Evolutionary conservation across 306 rosid genomes (phyloP).

Genomic region (Leucaena leucocephala): DNA sequence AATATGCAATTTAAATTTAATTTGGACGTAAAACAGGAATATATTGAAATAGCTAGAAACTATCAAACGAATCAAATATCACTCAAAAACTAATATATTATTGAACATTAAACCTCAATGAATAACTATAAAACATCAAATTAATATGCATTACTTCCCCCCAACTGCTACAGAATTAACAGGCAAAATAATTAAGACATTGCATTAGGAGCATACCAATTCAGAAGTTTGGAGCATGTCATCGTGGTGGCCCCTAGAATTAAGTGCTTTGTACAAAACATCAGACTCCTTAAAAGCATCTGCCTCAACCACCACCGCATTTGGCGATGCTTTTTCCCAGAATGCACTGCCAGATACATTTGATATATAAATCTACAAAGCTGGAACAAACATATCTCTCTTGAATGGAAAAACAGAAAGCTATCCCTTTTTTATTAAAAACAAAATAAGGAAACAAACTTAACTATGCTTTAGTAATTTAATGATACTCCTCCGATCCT

Average conservation of each 20-base stretch:
- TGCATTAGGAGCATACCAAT: constrained; percentile 47
- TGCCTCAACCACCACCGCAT: constrained; percentile 79
- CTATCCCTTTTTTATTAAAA: not conserved
- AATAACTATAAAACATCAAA: not conserved
- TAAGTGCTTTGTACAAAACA: constrained; percentile 70
- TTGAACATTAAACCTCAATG: not conserved
- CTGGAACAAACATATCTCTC: not conserved
- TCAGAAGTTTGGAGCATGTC: constrained; percentile 90
- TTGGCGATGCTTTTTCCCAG: constrained; percentile 65
- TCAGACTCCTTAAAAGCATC: constrained; percentile 95
- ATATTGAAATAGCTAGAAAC: not conserved
- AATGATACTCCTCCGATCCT: no score
- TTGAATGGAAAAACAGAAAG: not conserved
- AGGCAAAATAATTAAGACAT: not conserved
- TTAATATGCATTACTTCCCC: not conserved
- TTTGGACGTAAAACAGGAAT: not conserved
- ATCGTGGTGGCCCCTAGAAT: constrained; percentile 69
- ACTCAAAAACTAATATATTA: not conserved
- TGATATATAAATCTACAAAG: constrained; percentile 10
- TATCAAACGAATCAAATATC: not conserved
- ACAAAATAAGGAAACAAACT: not conserved
- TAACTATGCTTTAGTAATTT: not conserved
- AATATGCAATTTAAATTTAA: not conserved
- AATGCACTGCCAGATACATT: constrained; percentile 57
- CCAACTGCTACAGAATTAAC: not conserved